Evolutionary conservation across 345 rosid genomes (phyloP).

Genomic region (Citrus cavaleriei): DNA sequence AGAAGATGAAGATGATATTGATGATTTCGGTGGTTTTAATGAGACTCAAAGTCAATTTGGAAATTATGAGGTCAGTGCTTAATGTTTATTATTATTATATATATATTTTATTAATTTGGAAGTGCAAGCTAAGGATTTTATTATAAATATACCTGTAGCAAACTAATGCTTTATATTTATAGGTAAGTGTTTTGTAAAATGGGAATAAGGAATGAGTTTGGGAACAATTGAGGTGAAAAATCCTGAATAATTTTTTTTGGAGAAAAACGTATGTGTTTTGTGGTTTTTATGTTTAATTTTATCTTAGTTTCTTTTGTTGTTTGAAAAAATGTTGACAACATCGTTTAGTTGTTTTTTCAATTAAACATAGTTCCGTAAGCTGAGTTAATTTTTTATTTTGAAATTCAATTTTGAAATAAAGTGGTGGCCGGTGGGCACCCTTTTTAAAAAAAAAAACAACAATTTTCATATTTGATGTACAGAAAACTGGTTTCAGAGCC

Average conservation of each 20-base stretch:
- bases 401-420: too few species aligned
- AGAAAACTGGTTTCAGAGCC: neutral
- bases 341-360: neutral
- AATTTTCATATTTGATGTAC: neutral
- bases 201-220: neutral
- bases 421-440: neutral
- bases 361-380: too few species aligned
- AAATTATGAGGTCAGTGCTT: conserved; percentile 40
- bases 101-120: too few species aligned
- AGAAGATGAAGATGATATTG: conserved; percentile 52
- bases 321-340: too few species aligned
- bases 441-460: too few species aligned
- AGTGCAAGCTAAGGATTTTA: too few species aligned
- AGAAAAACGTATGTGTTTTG: neutral
- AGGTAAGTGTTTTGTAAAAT: neutral
- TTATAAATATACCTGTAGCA: neutral
- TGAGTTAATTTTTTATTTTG: neutral
- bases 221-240: neutral
- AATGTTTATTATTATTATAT: neutral
- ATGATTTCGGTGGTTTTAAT: conserved; percentile 55
- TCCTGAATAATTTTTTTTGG: too few species aligned
- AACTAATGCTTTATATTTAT: neutral
- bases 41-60: conserved; percentile 61
- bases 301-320: neutral
- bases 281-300: neutral